Evolutionary conservation across 495 filamentous ascomycete species (phyloP).

Genomic region (Penicillium cinerascens): DNA sequence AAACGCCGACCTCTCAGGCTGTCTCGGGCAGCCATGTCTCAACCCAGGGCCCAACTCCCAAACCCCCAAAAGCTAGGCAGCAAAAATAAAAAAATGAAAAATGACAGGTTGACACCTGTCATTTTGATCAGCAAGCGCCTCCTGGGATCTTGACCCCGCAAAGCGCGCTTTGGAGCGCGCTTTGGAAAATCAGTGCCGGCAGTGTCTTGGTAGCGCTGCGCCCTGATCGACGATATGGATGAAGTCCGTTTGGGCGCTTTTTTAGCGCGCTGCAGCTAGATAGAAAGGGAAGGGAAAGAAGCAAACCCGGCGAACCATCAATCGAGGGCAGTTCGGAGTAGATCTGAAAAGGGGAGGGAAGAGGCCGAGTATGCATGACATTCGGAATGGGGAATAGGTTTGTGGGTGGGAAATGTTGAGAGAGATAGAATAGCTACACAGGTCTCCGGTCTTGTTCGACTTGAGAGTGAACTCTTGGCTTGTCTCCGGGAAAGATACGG

Average conservation of each 20-base stretch:
- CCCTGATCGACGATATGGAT: constrained; percentile 23
- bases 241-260: constrained; percentile 16
- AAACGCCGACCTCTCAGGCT: background rate
- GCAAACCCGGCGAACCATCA: constrained; percentile 14
- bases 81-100: constrained; percentile 12
- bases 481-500: too few species aligned
- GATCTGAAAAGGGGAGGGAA: constrained; percentile 11
- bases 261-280: constrained; percentile 18
- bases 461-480: background rate
- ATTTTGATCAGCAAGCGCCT: constrained; percentile 16
- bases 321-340: constrained; percentile 3
- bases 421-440: background rate
- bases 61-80: background rate
- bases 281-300: constrained; percentile 26
- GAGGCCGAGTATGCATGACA: constrained; percentile 14
- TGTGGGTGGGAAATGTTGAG: too few species aligned
- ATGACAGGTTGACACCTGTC: constrained; percentile 26
- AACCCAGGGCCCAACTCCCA: background rate
- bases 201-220: constrained; percentile 15
- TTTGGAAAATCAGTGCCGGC: constrained; percentile 7
- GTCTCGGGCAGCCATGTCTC: constrained; percentile 10
- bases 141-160: constrained; percentile 1
- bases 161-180: constrained; percentile 18
- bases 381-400: too few species aligned
- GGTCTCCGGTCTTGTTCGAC: too few species aligned